Conservation (phyloP, 352 stramenopile species). For the Globisporangium echinulatum region DNA sequence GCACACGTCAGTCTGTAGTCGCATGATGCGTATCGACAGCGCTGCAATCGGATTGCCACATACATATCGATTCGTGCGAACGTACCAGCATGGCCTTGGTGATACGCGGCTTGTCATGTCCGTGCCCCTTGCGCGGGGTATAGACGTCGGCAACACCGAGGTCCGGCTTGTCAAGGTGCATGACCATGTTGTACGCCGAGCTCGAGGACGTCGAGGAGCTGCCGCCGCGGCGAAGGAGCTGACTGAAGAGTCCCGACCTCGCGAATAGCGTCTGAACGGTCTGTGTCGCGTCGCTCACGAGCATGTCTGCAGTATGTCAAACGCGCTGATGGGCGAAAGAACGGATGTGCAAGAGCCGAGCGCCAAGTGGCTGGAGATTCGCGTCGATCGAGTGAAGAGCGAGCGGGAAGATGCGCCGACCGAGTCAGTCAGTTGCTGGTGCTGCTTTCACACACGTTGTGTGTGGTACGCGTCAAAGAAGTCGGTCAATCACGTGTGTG, state of each 20-base stretch:
- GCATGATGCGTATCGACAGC: conserved; percentile 1
- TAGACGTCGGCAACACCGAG: conserved; percentile 5
- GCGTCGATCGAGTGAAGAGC: background rate
- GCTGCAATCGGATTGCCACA: too few species aligned
- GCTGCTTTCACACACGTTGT: too few species aligned
- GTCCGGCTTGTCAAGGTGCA: conserved; percentile 2
- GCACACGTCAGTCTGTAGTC: background rate
- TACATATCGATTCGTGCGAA: background rate
- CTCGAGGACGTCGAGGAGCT: conserved; percentile 1
- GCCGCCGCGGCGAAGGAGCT: conserved; percentile 3
- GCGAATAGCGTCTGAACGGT: conserved; percentile 8
- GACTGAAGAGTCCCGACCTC: conserved; percentile 6
- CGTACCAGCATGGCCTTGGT: conserved; percentile 14
- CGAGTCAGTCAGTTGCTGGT: too few species aligned
- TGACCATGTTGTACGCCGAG: conserved; percentile 4
- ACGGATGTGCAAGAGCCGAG: too few species aligned
- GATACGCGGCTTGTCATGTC: conserved; percentile 4
- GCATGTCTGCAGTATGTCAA: background rate
- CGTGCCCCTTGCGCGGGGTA: conserved; percentile 13
- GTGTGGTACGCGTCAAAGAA: too few species aligned
- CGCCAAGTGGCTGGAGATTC: background rate
- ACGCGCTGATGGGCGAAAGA: too few species aligned
- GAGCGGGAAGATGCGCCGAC: too few species aligned
- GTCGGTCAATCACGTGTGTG: too few species aligned
- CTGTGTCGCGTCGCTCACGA: conserved; percentile 10